These are phyloP conservation scores for Diaporthe nobilis DNA, from an alignment of 2,329 filamentous ascomycete species.

Conservation along the genomic window DNA sequence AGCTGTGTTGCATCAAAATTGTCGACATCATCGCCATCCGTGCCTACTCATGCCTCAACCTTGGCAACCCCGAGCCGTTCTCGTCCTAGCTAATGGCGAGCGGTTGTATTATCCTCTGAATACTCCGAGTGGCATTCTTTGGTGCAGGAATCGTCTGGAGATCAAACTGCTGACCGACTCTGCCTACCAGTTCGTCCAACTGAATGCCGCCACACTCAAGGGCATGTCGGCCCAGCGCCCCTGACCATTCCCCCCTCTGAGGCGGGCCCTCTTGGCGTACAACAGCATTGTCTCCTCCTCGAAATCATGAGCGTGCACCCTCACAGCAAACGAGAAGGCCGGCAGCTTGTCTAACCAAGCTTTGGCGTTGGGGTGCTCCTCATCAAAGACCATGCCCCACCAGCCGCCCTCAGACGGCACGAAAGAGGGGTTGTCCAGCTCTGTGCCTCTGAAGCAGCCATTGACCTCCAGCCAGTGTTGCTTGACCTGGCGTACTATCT, in stretches of 20 bases:
- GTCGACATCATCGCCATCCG: background rate
- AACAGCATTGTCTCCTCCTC: background rate
- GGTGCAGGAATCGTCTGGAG: background rate
- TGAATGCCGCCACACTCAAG: background rate
- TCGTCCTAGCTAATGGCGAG: background rate
- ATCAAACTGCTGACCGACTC: background rate
- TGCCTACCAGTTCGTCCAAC: background rate
- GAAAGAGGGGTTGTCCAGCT: background rate
- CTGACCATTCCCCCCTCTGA: background rate
- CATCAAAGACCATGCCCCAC: background rate
- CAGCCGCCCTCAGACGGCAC: background rate
- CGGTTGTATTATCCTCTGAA: background rate
- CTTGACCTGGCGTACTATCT: background rate
- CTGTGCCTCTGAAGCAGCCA: background rate
- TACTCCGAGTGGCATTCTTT: background rate
- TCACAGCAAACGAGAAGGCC: background rate
- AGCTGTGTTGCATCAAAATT: background rate
- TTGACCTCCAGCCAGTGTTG: background rate
- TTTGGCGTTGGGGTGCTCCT: conserved; percentile 9
- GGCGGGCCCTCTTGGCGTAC: background rate
- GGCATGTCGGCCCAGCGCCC: too few species aligned
- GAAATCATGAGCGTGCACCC: background rate
- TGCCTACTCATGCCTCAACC: background rate
- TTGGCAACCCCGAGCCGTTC: background rate
- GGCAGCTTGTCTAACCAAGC: background rate